Conservation (phyloP, 2,329 filamentous ascomycete species). For the Plenodomus lindquistii region DNA sequence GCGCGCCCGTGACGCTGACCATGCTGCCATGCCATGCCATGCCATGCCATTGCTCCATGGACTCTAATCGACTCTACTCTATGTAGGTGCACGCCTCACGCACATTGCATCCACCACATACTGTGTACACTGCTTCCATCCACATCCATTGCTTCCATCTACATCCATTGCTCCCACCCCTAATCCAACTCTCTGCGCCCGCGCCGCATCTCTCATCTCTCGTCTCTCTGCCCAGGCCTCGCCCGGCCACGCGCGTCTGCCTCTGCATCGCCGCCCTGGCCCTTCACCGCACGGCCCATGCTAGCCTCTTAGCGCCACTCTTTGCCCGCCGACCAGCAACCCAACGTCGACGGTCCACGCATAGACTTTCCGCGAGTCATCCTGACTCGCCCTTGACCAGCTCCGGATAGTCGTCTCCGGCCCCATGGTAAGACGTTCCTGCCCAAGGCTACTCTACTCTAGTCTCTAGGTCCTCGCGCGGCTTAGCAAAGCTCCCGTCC, state of each 20-base stretch:
- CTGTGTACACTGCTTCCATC: no score
- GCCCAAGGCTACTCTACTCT: no score
- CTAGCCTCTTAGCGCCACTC: constrained; percentile 33
- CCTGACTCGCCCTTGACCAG: constrained; percentile 29
- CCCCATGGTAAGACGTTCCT: constrained; percentile 43
- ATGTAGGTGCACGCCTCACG: no score
- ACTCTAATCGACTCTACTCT: no score
- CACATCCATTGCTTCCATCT: no score
- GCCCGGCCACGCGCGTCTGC: constrained; percentile 19
- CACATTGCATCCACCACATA: no score
- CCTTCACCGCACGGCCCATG: constrained; percentile 35
- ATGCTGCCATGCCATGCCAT: no score
- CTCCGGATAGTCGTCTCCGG: constrained; percentile 42
- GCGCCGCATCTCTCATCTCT: constrained; percentile 11
- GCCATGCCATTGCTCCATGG: no score
- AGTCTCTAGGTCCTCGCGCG: constrained; percentile 41
- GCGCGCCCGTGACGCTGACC: no score
- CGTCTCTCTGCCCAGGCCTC: constrained; percentile 18
- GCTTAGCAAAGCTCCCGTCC: constrained; percentile 37
- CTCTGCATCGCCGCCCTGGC: constrained; percentile 20
- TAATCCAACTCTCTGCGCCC: not conserved
- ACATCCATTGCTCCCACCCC: no score
- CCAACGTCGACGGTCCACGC: constrained; percentile 35
- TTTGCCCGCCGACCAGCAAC: constrained; percentile 29
- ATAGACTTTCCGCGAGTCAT: constrained; percentile 35